Evolutionary conservation across 768 basidiomycete genomes (phyloP).

Genomic region (Suillus subaureus): DNA sequence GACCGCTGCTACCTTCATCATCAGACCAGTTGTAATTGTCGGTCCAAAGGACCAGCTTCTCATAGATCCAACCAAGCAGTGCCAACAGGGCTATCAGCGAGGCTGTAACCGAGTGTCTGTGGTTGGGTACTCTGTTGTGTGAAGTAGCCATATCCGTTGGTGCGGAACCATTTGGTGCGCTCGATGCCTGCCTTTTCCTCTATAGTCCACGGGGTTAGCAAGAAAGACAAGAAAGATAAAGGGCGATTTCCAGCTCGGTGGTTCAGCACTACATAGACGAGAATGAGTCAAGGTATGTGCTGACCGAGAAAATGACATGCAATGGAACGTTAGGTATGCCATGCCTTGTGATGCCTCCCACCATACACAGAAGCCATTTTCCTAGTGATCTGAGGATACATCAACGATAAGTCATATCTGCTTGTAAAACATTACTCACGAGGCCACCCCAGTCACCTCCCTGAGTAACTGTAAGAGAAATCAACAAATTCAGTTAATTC

Average conservation of each 20-base stretch:
- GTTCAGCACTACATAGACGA: conserved; percentile 19
- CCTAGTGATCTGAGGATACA: conserved; percentile 33
- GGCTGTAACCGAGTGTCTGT: conserved; percentile 54
- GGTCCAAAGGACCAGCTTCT: conserved; percentile 50
- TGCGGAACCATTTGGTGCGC: conserved; percentile 21
- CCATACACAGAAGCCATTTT: conserved; percentile 39
- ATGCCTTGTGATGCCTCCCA: conserved; percentile 47
- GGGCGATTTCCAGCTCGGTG: conserved; percentile 30
- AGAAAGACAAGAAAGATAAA: conserved; percentile 28
- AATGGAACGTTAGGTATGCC: conserved; percentile 51
- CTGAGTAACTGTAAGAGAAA: conserved; percentile 40
- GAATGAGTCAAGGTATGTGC: not conserved
- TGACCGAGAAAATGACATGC: conserved; percentile 25
- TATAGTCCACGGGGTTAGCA: conserved; percentile 30
- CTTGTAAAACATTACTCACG: conserved; percentile 27
- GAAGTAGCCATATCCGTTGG: conserved; percentile 34
- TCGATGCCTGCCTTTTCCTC: conserved; percentile 28
- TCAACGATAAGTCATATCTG: not conserved
- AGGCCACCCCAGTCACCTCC: conserved; percentile 50
- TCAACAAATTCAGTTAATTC: not conserved
- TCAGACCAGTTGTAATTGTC: conserved; percentile 59
- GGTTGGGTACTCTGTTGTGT: conserved; percentile 44
- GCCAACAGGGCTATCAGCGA: conserved; percentile 61
- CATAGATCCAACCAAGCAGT: conserved; percentile 58
- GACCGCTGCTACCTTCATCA: conserved; percentile 47